These are phyloP conservation scores for Aureobasidium sp. DNA, from an alignment of 2,329 filamentous ascomycete species.

Conservation along the genomic window DNA sequence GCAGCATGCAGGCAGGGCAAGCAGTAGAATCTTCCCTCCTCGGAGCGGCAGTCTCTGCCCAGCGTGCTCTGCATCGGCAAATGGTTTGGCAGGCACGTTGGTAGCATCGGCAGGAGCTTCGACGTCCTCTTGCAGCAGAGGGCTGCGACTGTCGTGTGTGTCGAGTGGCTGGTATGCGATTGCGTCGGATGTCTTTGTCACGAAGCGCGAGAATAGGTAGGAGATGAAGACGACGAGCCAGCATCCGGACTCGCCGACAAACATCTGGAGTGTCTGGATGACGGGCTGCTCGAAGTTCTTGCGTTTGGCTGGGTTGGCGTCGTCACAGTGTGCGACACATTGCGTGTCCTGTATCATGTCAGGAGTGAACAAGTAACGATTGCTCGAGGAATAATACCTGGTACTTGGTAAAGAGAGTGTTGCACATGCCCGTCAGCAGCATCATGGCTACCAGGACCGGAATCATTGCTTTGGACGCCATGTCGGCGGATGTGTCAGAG, in stretches of 20 bases:
- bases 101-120: conserved; percentile 28
- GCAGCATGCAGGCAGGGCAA: conserved; percentile 82
- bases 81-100: conserved; percentile 45
- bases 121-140: conserved; percentile 7
- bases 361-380: neutral
- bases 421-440: conserved; percentile 92
- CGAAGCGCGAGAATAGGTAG: conserved; percentile 53
- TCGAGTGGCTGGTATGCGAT: conserved; percentile 15
- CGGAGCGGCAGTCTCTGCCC: conserved; percentile 49
- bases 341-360: conserved; percentile 68
- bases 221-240: conserved; percentile 80
- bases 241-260: conserved; percentile 90
- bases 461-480: conserved; percentile 66
- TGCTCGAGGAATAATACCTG: conserved; percentile 52
- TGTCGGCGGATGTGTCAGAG: conserved; percentile 32
- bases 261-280: conserved; percentile 95
- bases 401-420: conserved; percentile 94
- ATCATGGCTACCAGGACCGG: conserved; percentile 92
- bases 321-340: conserved; percentile 85
- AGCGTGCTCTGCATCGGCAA: conserved; percentile 32
- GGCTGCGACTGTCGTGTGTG: conserved; percentile 12
- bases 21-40: conserved; percentile 64
- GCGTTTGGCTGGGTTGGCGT: conserved; percentile 57
- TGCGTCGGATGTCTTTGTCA: neutral
- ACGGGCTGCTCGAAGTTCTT: conserved; percentile 88